Percentiles rank a stretch among this genome's conserved stretches.
phyloP scores from a whole-genome alignment of 1,284 basidiomycete genomes.

The Tausonia pullulans region DNA sequence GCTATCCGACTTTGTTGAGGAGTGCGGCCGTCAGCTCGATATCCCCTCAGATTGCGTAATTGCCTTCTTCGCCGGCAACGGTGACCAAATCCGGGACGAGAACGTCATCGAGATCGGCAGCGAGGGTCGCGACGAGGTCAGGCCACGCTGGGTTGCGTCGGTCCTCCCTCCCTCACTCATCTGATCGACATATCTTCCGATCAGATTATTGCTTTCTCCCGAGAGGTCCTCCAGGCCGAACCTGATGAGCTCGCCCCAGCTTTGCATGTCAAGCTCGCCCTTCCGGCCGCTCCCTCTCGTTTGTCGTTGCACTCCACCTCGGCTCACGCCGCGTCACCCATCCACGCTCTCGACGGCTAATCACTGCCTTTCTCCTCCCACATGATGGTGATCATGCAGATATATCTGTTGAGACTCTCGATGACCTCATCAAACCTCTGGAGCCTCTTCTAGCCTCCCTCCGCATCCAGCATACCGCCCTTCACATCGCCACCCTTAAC shows the following conservation, averaged over 20 bases:
- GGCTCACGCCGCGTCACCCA: neutral
- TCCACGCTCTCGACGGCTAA: too few species aligned
- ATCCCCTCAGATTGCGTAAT: neutral
- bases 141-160: neutral
- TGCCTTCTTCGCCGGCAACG: constrained; percentile 10
- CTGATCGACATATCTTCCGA: neutral
- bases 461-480: neutral
- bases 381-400: too few species aligned
- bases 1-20: too few species aligned
- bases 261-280: constrained; percentile 1
- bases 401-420: too few species aligned
- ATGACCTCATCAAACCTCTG: too few species aligned
- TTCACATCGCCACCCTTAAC: constrained; percentile 6
- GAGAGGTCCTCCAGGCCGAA: neutral
- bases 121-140: constrained; percentile 5
- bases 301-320: neutral
- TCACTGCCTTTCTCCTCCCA: too few species aligned
- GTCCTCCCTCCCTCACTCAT: neutral
- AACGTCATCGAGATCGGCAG: constrained; percentile 6
- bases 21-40: too few species aligned
- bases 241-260: neutral
- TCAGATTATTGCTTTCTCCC: neutral
- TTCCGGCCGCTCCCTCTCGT: neutral
- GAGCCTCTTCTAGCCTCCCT: neutral
- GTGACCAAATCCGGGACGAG: constrained; percentile 14